Percentiles rank a stretch among this genome's conserved stretches.
phyloP scores from a whole-genome alignment of 1,139 yeast genomes.

The Candida tetrigidarum region DNA sequence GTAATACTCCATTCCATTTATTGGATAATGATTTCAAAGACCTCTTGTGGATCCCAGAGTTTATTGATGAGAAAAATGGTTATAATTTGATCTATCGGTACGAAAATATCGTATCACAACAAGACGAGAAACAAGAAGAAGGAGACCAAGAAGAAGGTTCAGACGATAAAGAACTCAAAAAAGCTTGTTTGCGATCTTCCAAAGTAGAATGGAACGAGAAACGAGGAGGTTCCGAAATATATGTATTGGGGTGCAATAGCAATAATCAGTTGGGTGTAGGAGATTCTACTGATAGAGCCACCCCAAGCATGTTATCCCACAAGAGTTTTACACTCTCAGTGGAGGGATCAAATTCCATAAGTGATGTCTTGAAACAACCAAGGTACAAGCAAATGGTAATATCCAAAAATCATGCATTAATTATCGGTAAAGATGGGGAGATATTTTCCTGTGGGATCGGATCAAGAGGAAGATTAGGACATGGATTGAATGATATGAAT shows the following conservation, averaged over 20 bases:
- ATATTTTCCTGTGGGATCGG: constrained; percentile 70
- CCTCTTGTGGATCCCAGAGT: constrained; percentile 49
- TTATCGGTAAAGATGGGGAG: constrained; percentile 58
- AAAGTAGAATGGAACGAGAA: constrained; percentile 35
- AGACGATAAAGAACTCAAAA: constrained; percentile 1
- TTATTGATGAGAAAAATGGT: constrained; percentile 38
- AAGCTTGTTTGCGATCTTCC: constrained; percentile 16
- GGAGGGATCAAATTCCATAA: constrained; percentile 13
- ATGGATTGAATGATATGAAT: constrained; percentile 38
- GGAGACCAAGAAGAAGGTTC: constrained; percentile 8
- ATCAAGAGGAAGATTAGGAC: constrained; percentile 74
- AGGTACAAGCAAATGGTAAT: constrained; percentile 50
- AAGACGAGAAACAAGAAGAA: constrained; percentile 9
- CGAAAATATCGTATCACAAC: constrained; percentile 9
- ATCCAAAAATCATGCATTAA: constrained; percentile 70
- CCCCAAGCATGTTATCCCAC: constrained; percentile 34
- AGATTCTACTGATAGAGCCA: constrained; percentile 60
- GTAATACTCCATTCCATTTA: constrained; percentile 66
- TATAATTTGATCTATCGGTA: constrained; percentile 29
- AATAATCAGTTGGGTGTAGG: constrained; percentile 73
- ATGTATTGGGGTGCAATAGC: constrained; percentile 67
- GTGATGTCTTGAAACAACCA: constrained; percentile 33
- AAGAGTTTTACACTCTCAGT: constrained; percentile 21
- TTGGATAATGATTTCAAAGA: constrained; percentile 46
- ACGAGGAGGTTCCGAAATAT: constrained; percentile 64